Conservation (phyloP, 129 eudicot species). For the Artemisia tridentata region DNA sequence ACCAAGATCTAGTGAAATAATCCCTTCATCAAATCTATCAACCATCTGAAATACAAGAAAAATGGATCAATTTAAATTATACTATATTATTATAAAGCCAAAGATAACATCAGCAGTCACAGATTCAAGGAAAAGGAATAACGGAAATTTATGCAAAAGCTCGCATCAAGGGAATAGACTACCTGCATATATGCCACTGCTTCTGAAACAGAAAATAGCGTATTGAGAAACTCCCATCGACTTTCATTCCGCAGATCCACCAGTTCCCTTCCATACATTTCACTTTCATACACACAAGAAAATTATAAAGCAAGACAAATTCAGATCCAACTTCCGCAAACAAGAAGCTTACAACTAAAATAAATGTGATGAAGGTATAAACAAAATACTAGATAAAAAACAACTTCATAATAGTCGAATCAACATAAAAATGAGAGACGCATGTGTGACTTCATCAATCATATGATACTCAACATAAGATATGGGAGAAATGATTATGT, state of each 20-base stretch:
- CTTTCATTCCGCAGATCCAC: constrained; percentile 89
- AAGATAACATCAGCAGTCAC: no score
- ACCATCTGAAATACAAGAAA: constrained; percentile 66
- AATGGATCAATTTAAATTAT: constrained; percentile 8
- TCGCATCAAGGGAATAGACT: constrained; percentile 21
- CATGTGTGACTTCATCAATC: constrained; percentile 15
- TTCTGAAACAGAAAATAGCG: constrained; percentile 91
- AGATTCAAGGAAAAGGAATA: not conserved
- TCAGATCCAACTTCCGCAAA: constrained; percentile 18
- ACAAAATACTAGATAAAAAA: constrained; percentile 9
- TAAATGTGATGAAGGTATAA: constrained; percentile 22
- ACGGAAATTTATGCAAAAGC: constrained; percentile 14
- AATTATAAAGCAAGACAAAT: constrained; percentile 30
- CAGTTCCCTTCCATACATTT: constrained; percentile 95
- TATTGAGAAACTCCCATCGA: constrained; percentile 97
- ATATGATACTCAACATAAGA: constrained; percentile 8
- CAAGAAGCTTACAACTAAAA: not conserved
- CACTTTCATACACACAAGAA: constrained; percentile 66
- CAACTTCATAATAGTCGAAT: constrained; percentile 1
- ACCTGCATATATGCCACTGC: constrained; percentile 99
- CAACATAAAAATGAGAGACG: constrained; percentile 7
- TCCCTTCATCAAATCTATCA: constrained; percentile 91
- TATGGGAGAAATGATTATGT: not conserved
- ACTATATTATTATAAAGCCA: not conserved
- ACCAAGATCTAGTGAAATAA: constrained; percentile 67